phyloP scores from a whole-genome alignment of 1,284 basidiomycete genomes.

The Marasmius sp. region DNA sequence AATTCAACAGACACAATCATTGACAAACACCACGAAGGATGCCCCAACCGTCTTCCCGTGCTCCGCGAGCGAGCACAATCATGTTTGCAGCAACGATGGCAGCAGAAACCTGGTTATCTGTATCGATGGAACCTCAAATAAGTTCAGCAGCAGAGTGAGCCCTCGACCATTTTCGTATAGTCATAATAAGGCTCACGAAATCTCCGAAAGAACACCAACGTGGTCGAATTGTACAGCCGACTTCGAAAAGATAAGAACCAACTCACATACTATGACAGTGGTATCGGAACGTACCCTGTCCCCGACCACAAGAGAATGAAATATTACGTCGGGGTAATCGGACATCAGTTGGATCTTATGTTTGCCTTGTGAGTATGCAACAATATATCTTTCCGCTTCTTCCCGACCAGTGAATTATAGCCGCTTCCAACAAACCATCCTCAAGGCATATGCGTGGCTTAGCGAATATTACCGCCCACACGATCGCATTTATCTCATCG shows the following conservation, averaged over 20 bases:
- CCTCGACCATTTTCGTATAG: background rate
- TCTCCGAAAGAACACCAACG: constrained; percentile 22
- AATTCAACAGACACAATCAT: no score
- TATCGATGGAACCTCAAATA: constrained; percentile 33
- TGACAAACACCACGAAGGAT: no score
- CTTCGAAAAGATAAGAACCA: constrained; percentile 21
- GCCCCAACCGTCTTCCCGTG: no score
- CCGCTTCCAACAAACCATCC: no score
- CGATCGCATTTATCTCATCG: constrained; percentile 37
- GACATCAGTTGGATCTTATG: constrained; percentile 23
- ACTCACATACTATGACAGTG: constrained; percentile 40
- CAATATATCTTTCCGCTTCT: no score
- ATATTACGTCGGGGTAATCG: constrained; percentile 17
- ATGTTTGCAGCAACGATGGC: no score
- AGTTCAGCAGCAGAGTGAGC: constrained; percentile 25
- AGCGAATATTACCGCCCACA: constrained; percentile 3
- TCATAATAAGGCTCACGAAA: background rate
- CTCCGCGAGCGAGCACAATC: no score
- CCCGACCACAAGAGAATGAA: constrained; percentile 21
- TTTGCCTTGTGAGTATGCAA: constrained; percentile 23
- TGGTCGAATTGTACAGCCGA: constrained; percentile 22
- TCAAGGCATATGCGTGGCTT: no score
- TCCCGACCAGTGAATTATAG: no score
- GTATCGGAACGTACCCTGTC: constrained; percentile 37
- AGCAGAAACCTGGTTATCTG: constrained; percentile 24